Percentiles rank a stretch among this genome's conserved stretches.
Conservation (phyloP, 352 stramenopile genomes). For the Phytophthora pini region DNA sequence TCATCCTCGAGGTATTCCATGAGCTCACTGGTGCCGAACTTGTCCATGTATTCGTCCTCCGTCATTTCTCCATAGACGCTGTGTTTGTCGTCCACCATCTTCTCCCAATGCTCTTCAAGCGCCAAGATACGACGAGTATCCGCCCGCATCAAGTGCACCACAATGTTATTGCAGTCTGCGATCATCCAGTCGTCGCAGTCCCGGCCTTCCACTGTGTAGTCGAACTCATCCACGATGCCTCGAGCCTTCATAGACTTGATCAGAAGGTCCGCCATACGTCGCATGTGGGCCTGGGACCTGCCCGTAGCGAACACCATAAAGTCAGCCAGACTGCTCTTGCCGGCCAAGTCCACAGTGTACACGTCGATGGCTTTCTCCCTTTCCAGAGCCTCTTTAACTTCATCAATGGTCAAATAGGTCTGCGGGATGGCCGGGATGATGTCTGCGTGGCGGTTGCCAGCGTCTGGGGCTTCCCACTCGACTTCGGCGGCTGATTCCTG, state of each 20-base stretch:
- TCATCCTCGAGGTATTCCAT: conserved; percentile 83
- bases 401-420: conserved; percentile 79
- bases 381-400: conserved; percentile 70
- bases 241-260: conserved; percentile 86
- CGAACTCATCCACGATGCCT: conserved; percentile 72
- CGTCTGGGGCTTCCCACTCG: conserved; percentile 74
- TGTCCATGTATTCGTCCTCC: conserved; percentile 90
- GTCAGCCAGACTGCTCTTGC: conserved; percentile 84
- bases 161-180: conserved; percentile 90
- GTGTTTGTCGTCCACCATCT: conserved; percentile 88
- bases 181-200: conserved; percentile 95
- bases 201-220: conserved; percentile 85
- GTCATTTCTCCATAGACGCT: conserved; percentile 80
- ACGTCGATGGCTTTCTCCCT: conserved; percentile 81
- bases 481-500: conserved; percentile 15
- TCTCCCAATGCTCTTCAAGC: conserved; percentile 84
- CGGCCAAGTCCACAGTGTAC: conserved; percentile 74
- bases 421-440: conserved; percentile 69
- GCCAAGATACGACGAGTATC: conserved; percentile 79
- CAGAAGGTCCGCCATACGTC: conserved; percentile 88
- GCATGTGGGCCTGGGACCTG: conserved; percentile 85
- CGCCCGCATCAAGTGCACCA: conserved; percentile 88
- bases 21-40: conserved; percentile 86
- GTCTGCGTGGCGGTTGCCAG: conserved; percentile 76
- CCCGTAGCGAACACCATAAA: conserved; percentile 92